Evolutionary conservation across 2,329 filamentous ascomycete genomes (phyloP), one percentile per base, ranked within the genome.

Genomic region (Aquanectria penicillioides): DNA sequence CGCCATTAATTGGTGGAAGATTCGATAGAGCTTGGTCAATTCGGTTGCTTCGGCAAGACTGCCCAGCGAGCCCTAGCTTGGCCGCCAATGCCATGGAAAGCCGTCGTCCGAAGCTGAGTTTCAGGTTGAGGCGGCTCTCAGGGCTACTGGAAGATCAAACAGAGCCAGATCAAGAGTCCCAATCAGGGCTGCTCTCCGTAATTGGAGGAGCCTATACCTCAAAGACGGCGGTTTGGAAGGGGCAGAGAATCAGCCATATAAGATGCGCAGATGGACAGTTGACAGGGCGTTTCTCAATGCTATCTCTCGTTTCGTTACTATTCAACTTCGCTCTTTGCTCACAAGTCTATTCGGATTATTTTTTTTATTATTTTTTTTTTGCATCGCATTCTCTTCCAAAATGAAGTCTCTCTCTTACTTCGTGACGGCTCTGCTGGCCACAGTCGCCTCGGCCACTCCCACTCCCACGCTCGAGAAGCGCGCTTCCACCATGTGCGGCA

Each of bases 401-500:
- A 69, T 69, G 67, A 69, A 69, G 60, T 61, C 67, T 17, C 40
- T 51, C 38, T 48, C 64, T 6, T 47, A 51, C 29, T 13, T 73
- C 44, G 40, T 69, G 23, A 68, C 72, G 44, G 67, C 71, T 47
- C 50, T 74, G 34, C 62, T 77, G 54, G 71, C 70, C 64, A 68
- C 68, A 41, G 50, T 62, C 22, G 72, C 66, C 20, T 57, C 66
- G 23, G 71, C 73, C 15, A 63, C 64, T 15, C 72, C 73, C 11
- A 69, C 70, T n/a, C 67, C 71, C 17, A 63, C 66, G 12, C 47
- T 77, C 40, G 69, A 75, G 26, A 73, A 77, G 63, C 72, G 77
- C 23, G 72, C 72, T 40, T 68, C 67, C 4, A 65, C 67, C 46
- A 67, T 67, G 65, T 82, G 80, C 57, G 78, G 73, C 13, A 71